phyloP scores from a whole-genome alignment of 768 basidiomycete genomes.

The Collybia nuda region DNA sequence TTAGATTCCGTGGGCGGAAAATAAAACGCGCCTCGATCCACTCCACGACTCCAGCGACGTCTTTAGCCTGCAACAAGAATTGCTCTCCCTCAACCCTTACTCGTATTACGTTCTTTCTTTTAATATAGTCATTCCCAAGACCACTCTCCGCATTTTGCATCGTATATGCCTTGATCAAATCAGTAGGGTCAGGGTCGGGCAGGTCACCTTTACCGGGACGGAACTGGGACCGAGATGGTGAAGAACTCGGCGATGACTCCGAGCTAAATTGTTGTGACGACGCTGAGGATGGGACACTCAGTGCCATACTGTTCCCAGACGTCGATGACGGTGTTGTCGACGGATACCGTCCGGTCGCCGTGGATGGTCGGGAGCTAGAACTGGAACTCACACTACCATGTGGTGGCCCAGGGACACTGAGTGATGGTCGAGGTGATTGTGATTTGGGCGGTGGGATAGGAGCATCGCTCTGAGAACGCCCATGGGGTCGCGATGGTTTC shows the following conservation, averaged over 20 bases:
- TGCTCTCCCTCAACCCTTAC: constrained; percentile 94
- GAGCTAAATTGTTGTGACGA: neutral
- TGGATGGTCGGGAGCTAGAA: neutral
- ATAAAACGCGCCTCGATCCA: constrained; percentile 84
- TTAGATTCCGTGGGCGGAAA: constrained; percentile 5
- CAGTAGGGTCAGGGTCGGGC: constrained; percentile 43
- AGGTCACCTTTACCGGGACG: neutral
- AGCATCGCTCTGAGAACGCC: constrained; percentile 39
- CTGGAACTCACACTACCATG: neutral
- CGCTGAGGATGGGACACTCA: constrained; percentile 1
- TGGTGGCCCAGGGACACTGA: constrained; percentile 1
- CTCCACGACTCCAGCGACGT: constrained; percentile 82
- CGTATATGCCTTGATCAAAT: constrained; percentile 72
- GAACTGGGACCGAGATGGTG: constrained; percentile 9
- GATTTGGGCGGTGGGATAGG: constrained; percentile 6
- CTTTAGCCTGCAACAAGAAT: constrained; percentile 88
- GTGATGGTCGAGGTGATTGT: constrained; percentile 7
- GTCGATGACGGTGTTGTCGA: constrained; percentile 1
- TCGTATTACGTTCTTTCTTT: constrained; percentile 91
- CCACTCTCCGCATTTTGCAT: constrained; percentile 93
- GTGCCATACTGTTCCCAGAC: neutral
- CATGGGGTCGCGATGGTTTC: constrained; percentile 39
- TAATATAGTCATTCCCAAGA: constrained; percentile 90
- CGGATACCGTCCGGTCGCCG: neutral
- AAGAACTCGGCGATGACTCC: constrained; percentile 3